phyloP scores from a whole-genome alignment of 2,329 filamentous ascomycete species.

The Nannizziopsis barbatae region DNA sequence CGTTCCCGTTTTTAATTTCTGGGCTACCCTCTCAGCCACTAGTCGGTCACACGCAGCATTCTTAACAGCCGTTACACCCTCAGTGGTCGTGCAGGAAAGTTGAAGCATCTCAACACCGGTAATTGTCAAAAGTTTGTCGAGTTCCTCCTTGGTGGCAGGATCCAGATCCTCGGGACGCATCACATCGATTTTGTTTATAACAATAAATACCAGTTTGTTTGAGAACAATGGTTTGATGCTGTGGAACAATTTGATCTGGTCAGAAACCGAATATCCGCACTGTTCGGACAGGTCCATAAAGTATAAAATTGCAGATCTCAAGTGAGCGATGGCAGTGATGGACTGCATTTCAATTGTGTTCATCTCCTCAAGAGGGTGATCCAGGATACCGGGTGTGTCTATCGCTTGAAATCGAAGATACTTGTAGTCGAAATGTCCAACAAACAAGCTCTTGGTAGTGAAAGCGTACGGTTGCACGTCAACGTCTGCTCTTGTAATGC shows the following conservation, averaged over 20 bases:
- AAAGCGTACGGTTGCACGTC: slow-evolving; percentile 97
- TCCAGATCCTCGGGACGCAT: slow-evolving; percentile 78
- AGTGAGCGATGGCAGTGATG: slow-evolving; percentile 93
- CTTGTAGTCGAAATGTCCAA: slow-evolving; percentile 97
- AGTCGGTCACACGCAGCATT: slow-evolving; percentile 89
- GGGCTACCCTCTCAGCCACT: slow-evolving; percentile 81
- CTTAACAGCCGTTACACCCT: slow-evolving; percentile 89
- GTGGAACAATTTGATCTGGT: slow-evolving; percentile 90
- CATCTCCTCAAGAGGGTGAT: slow-evolving; percentile 98
- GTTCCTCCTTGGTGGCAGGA: slow-evolving; percentile 60
- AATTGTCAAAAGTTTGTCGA: slow-evolving; percentile 70
- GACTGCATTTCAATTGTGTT: slow-evolving; percentile 99
- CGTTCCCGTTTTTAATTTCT: slow-evolving; percentile 85
- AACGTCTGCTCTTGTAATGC: slow-evolving; percentile 85
- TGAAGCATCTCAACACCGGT: slow-evolving; percentile 88
- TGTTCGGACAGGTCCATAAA: slow-evolving; percentile 98
- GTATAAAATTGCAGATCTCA: slow-evolving; percentile 89
- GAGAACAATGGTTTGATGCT: slow-evolving; percentile 94
- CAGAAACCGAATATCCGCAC: slow-evolving; percentile 85
- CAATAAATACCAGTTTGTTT: slow-evolving; percentile 93
- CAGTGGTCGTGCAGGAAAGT: slow-evolving; percentile 86
- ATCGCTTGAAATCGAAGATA: slow-evolving; percentile 85
- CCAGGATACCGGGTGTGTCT: slow-evolving; percentile 95
- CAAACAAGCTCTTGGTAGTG: slow-evolving; percentile 93
- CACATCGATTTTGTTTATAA: slow-evolving; percentile 97